Base-by-base conservation (phyloP, 257 asterid species). In the Anisodus tanguticus region DNA sequence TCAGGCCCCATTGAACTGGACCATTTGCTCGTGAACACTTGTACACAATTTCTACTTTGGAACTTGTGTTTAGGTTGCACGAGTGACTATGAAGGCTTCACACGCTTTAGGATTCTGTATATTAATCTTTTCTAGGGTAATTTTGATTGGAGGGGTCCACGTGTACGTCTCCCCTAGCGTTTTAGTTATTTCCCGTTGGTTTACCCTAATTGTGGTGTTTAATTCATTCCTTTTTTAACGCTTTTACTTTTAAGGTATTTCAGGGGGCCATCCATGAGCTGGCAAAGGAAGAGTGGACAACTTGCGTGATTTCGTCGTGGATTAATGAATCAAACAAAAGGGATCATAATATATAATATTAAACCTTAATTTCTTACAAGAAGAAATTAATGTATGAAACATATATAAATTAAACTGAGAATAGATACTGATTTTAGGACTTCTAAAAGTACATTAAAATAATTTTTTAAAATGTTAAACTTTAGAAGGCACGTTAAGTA, bases 231-330 rank as follows among this genome's bases (percentile, higher is more conserved):
- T 26, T 76, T 12, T 12, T 71, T 77, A 77, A 77, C 81, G 8
- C 49, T 77, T 77, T 77, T 13, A 8, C 64, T 77, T 76, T 77
- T 74, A 62, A 31, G 81, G 15, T 77, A 77, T 77, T 77, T 53
- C 81, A 77, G 81, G 81, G 77, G 78, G 6, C 17, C 57, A 53
- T 77, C 26, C 31, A 22, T 26, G 31, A 53, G 81, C 15, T 77
- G 47, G 81, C 81, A 53, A 13, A 77, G 72, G 35, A 74, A 8
- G 39, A 71, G 26, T 8, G 81, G 60, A 74, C 62, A 74, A 17
- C 59, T 45, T 72, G 80, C 80, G n/a, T 10, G 80, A 45, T 9
- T 71, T 71, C 39, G n/a, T 71, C 37, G 6, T 11, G 6, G 59
- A 9, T 43, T 43, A n/a, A 45, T 71, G 39, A 71, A n/a, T n/a